phyloP scores from a whole-genome alignment of 441 rosid species.

The Gossypium trilobum region DNA sequence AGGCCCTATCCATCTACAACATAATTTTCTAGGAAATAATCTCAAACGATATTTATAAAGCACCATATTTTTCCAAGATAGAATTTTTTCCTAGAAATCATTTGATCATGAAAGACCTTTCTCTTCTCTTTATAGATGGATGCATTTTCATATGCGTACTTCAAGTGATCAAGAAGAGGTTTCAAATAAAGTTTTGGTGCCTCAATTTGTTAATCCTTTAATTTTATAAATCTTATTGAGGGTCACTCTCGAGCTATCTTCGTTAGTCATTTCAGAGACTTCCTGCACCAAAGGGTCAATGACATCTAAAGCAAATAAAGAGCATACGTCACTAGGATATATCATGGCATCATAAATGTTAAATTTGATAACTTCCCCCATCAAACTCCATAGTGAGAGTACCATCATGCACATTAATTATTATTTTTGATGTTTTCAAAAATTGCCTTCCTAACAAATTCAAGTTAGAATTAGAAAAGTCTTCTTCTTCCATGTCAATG shows the following conservation, averaged over 20 bases:
- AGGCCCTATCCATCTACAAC: not conserved
- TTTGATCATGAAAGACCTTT: not conserved
- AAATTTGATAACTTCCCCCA: not conserved
- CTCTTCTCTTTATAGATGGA: no score
- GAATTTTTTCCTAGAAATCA: not conserved
- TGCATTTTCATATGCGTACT: no score
- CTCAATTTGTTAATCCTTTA: no score
- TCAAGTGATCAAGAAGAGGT: no score
- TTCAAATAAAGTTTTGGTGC: no score
- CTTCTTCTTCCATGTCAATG: not conserved
- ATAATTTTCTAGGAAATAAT: not conserved
- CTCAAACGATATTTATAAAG: not conserved
- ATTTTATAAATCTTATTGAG: no score
- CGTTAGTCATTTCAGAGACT: no score
- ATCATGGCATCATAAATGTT: not conserved
- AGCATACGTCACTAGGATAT: not conserved
- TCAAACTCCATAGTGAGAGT: not conserved
- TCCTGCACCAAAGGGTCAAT: not conserved
- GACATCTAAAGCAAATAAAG: not conserved
- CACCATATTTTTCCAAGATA: not conserved
- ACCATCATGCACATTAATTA: not conserved
- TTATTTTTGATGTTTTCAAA: not conserved
- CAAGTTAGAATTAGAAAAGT: not conserved
- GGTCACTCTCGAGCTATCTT: no score
- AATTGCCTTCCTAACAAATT: not conserved